phyloP scores from a whole-genome alignment of 257 asterid species.

The Catharanthus roseus region DNA sequence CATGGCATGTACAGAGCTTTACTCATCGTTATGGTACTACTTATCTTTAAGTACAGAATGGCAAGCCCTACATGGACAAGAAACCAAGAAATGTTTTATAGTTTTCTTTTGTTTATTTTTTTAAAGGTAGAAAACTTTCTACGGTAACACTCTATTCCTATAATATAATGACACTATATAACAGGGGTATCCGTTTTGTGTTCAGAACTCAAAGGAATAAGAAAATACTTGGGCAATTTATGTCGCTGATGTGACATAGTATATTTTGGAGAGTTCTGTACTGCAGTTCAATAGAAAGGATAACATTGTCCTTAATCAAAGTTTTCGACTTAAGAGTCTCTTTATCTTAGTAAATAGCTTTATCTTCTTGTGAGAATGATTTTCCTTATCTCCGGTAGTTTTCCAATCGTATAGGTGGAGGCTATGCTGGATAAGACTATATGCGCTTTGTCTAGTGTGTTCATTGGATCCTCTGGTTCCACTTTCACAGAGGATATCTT shows the following conservation, averaged over 20 bases:
- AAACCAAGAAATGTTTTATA: background rate
- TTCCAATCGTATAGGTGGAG: conserved; percentile 55
- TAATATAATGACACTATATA: too few species aligned
- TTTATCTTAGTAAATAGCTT: background rate
- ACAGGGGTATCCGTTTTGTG: background rate
- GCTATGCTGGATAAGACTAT: conserved; percentile 98
- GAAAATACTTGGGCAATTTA: background rate
- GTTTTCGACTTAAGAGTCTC: background rate
- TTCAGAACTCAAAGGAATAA: background rate
- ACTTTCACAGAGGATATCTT: conserved; percentile 93
- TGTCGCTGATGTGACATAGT: background rate
- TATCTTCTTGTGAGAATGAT: background rate
- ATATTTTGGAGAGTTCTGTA: background rate
- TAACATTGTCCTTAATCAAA: background rate
- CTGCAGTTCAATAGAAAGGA: background rate
- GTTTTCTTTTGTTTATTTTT: background rate
- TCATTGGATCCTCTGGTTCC: conserved; percentile 87
- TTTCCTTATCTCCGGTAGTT: background rate
- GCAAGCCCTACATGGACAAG: background rate
- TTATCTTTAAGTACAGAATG: background rate
- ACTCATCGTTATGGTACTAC: background rate
- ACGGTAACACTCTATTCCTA: background rate
- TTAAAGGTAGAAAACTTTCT: background rate
- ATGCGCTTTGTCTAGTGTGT: conserved; percentile 81
- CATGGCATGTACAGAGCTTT: background rate